Evolutionary conservation across 352 stramenopile species (phyloP).

Genomic region (Nothophytophthora sp.): DNA sequence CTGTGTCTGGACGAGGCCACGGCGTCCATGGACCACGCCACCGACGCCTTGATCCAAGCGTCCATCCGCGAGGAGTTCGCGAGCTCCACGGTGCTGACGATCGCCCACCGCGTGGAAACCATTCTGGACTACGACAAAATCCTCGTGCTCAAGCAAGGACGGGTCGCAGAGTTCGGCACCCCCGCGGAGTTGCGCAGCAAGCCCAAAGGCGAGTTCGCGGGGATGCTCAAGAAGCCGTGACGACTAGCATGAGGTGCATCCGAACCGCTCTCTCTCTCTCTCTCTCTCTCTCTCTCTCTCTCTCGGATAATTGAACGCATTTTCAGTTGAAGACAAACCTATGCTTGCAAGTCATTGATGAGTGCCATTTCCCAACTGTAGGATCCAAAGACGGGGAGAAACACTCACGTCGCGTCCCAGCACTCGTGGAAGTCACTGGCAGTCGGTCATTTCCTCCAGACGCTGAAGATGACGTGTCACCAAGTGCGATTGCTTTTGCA

Average conservation of each 20-base stretch:
- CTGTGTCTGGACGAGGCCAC: conserved; percentile 86
- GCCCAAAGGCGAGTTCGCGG: conserved; percentile 41
- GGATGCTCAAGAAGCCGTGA: conserved; percentile 33
- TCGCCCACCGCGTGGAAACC: conserved; percentile 87
- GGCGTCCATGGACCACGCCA: conserved; percentile 72
- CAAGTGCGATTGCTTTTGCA: conserved; percentile 32
- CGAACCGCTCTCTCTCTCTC: no score
- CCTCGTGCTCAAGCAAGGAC: conserved; percentile 78
- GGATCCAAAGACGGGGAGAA: no score
- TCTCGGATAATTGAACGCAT: no score
- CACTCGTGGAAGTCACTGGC: no score
- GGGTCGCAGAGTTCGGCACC: conserved; percentile 72
- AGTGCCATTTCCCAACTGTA: no score
- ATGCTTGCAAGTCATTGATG: no score
- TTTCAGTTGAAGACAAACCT: no score
- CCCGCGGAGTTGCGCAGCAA: conserved; percentile 53
- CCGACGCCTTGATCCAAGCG: conserved; percentile 59
- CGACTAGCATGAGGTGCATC: no score
- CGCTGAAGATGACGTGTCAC: not conserved
- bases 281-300: no score
- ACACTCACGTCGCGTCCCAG: no score
- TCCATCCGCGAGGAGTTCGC: conserved; percentile 72
- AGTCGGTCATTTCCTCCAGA: not conserved
- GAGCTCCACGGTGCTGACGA: conserved; percentile 84
- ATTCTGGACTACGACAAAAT: conserved; percentile 89